Conservation (phyloP, 345 rosid genomes). For the Isatis tinctoria region DNA sequence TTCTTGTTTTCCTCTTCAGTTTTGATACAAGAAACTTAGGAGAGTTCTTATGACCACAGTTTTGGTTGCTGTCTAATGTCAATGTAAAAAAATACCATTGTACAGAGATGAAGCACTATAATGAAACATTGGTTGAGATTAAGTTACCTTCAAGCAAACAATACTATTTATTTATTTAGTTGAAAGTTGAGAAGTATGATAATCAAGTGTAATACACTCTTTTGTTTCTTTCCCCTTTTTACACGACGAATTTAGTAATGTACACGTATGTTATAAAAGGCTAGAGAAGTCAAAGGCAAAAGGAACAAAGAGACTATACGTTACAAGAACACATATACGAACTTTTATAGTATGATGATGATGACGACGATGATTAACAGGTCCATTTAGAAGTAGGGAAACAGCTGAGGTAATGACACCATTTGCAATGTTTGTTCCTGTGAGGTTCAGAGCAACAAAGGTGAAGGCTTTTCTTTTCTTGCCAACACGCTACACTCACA, state of each 20-base stretch:
- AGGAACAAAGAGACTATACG: slow-evolving; percentile 4
- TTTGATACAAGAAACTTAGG: neutral
- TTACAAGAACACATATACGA: slow-evolving; percentile 21
- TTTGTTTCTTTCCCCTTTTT: slow-evolving; percentile 8
- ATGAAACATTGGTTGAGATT: neutral
- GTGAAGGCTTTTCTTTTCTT: no score
- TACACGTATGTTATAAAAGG: slow-evolving; percentile 17
- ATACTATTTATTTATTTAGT: neutral
- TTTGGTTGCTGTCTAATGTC: neutral
- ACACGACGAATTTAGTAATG: slow-evolving; percentile 14
- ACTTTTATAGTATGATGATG: neutral
- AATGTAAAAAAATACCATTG: neutral
- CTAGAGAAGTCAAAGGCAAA: slow-evolving; percentile 12
- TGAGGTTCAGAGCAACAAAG: no score
- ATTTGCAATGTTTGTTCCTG: slow-evolving; percentile 86
- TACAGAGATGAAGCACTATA: neutral
- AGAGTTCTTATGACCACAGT: neutral
- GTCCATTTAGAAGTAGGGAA: slow-evolving; percentile 86
- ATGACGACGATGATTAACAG: slow-evolving; percentile 33
- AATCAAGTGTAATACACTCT: slow-evolving; percentile 15
- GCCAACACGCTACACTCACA: no score
- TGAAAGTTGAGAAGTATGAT: neutral
- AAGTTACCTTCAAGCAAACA: neutral
- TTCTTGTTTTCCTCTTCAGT: no score
- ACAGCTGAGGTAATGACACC: slow-evolving; percentile 96